Evolutionary conservation across 2,329 filamentous ascomycete species (phyloP), one percentile per base, ranked within the genome.

Genomic region (Lecanicillium sp.): DNA sequence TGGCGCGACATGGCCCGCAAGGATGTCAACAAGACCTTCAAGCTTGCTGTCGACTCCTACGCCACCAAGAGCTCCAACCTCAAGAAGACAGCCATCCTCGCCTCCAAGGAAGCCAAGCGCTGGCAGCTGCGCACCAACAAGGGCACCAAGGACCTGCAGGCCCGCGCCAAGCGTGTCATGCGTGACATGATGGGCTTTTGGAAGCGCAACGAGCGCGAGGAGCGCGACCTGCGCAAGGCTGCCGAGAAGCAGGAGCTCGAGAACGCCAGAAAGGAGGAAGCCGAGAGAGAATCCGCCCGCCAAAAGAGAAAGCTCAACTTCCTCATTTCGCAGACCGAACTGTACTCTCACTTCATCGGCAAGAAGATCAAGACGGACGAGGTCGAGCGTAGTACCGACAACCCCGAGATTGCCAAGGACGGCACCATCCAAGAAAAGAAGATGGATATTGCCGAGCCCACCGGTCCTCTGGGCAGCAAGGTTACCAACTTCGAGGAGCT

Each of bases 221-320:
- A 98, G 65, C 87, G 93, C 52, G 93, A 98, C 65, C 75, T 94
- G 55, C 84, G 93, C 57, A 94, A 95, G 71, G 84, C 90, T 44
- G 93, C 93, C 5, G 93, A 98, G 73, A 88, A 86, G 65, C 90
- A 95, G 65, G 93, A 97, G 70, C 79, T 98, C 40, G 93, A 98
- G 65, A 94, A 93, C 60, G 93, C 93, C 15, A 90, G 93, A 68
- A 94, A 91, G 69, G 90, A 91, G 51, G 93, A 98, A 72, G 93
- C 93, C 5, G 93, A 97, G 59, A 90, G 94, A 55, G 93, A 98
- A 78, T 90, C 93, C 14, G 95, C 95, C 58, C 82, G 93, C 55
- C 93, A 98, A 71, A 95, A 95, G 79, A 84, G 93, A 60, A 98
- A 98, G 73, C 87, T 98, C 65, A 97, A 98, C 70, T 98, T 98